These are phyloP conservation scores for Leccinum angustisporum DNA, from an alignment of 1,284 basidiomycete genomes.

Conservation along the genomic window DNA sequence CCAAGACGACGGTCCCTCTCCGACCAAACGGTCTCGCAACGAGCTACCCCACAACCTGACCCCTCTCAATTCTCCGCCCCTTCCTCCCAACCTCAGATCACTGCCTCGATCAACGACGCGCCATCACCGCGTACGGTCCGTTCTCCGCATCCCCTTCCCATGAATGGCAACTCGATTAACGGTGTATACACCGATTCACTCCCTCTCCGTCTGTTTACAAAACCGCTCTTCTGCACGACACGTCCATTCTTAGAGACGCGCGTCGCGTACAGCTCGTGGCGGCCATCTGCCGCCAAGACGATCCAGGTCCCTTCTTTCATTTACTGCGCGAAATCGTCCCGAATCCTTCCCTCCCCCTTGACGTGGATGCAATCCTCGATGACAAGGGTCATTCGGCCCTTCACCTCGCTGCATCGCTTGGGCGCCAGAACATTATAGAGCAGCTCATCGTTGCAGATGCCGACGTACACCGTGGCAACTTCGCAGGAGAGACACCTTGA, in stretches of 20 bases:
- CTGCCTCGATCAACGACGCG: slow-evolving; percentile 19
- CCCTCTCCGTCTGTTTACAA: slow-evolving; percentile 64
- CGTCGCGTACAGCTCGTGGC: slow-evolving; percentile 61
- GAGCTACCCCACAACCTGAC: slow-evolving; percentile 43
- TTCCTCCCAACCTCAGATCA: slow-evolving; percentile 20
- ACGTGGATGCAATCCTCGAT: slow-evolving; percentile 84
- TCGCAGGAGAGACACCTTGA: slow-evolving; percentile 94
- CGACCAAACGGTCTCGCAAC: slow-evolving; percentile 63
- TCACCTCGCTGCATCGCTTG: slow-evolving; percentile 91
- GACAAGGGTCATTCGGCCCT: slow-evolving; percentile 94
- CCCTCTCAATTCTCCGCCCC: slow-evolving; percentile 19
- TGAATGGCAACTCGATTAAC: slow-evolving; percentile 37
- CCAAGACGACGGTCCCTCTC: slow-evolving; percentile 59
- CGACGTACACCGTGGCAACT: slow-evolving; percentile 88
- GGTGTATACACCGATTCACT: slow-evolving; percentile 40
- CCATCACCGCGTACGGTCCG: slow-evolving; percentile 36
- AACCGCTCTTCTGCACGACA: slow-evolving; percentile 63
- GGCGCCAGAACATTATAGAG: slow-evolving; percentile 64
- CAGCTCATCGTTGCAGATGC: slow-evolving; percentile 74
- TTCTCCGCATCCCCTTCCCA: slow-evolving; percentile 26
- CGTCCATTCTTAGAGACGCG: slow-evolving; percentile 59
- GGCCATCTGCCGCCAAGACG: slow-evolving; percentile 66
- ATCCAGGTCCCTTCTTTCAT: slow-evolving; percentile 62
- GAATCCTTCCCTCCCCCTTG: slow-evolving; percentile 45
- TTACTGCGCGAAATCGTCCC: slow-evolving; percentile 61